Percentiles rank a stretch among this genome's conserved stretches.
Evolutionary conservation across 208 protist genomes (phyloP).

Genomic region (Leishmania martiniquensis): DNA sequence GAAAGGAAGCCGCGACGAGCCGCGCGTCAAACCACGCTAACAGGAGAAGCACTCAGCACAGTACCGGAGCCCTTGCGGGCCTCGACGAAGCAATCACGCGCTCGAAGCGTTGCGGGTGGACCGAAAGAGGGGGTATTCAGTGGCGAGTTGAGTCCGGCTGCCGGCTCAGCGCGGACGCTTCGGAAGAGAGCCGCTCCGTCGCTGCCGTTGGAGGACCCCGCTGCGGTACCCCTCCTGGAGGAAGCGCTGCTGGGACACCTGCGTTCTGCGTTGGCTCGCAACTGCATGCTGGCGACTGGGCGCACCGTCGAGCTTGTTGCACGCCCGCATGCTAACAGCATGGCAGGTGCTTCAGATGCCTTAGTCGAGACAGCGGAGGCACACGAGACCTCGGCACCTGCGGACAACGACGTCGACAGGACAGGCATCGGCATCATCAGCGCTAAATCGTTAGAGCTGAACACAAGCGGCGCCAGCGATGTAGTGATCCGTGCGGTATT

Average conservation of each 20-base stretch:
- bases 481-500: constrained; percentile 15
- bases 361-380: not conserved
- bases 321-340: not conserved
- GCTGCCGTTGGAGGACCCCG: not conserved
- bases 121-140: not conserved
- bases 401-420: not conserved
- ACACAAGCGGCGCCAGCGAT: not conserved
- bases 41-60: constrained; percentile 7
- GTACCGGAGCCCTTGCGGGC: not conserved
- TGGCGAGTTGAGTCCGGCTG: not conserved
- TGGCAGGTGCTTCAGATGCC: not conserved
- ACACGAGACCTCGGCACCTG: not conserved
- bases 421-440: not conserved
- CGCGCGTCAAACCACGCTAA: constrained; percentile 16
- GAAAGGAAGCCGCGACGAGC: not conserved
- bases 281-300: not conserved
- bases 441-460: not conserved
- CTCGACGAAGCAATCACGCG: not conserved
- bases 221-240: constrained; percentile 7
- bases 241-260: constrained; percentile 14
- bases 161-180: not conserved
- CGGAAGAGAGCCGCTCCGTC: not conserved
- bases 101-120: not conserved
- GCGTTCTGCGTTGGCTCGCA: constrained; percentile 7
- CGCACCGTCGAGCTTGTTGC: not conserved